phyloP scores from a whole-genome alignment of 441 rosid species.

The Sinapis alba region DNA sequence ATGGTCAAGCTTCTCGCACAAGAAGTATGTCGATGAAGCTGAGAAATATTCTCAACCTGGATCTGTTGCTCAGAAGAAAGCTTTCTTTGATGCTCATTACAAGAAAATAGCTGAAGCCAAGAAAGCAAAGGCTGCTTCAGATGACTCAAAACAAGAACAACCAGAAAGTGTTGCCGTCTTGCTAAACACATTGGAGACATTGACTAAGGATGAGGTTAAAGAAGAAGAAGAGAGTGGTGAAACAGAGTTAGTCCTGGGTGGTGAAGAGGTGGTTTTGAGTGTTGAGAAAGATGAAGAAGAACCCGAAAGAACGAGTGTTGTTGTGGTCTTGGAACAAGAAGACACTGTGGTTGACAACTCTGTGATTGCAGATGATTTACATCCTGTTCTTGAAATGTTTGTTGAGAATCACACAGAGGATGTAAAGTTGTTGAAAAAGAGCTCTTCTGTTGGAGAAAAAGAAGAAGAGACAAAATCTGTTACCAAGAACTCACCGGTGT shows the following conservation, averaged over 20 bases:
- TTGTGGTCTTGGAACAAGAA: conserved; percentile 19
- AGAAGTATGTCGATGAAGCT: conserved; percentile 71
- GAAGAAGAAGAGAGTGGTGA: conserved; percentile 15
- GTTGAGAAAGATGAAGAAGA: conserved; percentile 4
- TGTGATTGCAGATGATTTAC: not conserved
- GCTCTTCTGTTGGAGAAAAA: not conserved
- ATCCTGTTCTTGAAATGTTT: not conserved
- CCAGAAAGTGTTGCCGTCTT: not conserved
- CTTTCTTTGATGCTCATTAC: conserved; percentile 76
- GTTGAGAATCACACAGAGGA: conserved; percentile 6
- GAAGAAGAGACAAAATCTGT: conserved; percentile 19
- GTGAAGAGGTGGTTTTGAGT: conserved; percentile 12
- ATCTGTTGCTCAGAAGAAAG: conserved; percentile 78
- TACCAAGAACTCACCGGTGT: not conserved
- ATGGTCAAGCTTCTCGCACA: conserved; percentile 70
- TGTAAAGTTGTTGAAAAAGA: conserved; percentile 19
- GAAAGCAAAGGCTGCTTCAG: conserved; percentile 35
- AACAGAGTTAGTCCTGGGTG: not conserved
- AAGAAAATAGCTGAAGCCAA: conserved; percentile 54
- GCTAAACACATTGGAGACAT: not conserved
- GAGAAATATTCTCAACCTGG: conserved; percentile 67
- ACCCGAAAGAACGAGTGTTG: not conserved
- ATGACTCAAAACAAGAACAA: conserved; percentile 1
- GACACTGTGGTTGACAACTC: not conserved
- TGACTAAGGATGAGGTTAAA: not conserved